phyloP scores from a whole-genome alignment of 2,329 filamentous ascomycete genomes.

The Anthostomella pinea region DNA sequence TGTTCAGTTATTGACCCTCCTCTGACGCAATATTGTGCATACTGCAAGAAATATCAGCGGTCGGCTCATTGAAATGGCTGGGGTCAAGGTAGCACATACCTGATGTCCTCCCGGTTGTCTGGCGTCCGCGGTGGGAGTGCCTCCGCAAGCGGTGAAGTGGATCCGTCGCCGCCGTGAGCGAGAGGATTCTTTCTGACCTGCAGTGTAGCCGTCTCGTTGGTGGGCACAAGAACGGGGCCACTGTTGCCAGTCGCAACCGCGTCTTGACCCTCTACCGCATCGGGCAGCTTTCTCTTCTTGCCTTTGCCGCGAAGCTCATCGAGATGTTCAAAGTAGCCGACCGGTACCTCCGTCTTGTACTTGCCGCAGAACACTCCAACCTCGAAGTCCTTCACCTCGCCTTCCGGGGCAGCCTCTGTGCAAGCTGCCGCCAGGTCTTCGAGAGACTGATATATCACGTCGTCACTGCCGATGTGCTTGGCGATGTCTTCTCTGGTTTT shows the following conservation, averaged over 20 bases:
- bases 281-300: constrained; percentile 56
- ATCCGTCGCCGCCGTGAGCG: constrained; percentile 1
- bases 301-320: constrained; percentile 70
- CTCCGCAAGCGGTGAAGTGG: neutral
- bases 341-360: constrained; percentile 77
- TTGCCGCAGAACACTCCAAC: constrained; percentile 88
- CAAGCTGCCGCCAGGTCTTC: constrained; percentile 79
- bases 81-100: constrained; percentile 1
- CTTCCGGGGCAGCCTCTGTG: constrained; percentile 55
- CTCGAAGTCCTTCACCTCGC: constrained; percentile 67
- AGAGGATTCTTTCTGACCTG: constrained; percentile 4
- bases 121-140: constrained; percentile 6
- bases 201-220: constrained; percentile 1
- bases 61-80: neutral
- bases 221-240: constrained; percentile 2
- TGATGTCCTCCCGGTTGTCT: constrained; percentile 18
- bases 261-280: constrained; percentile 7
- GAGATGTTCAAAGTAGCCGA: constrained; percentile 79
- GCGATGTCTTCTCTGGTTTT: constrained; percentile 44
- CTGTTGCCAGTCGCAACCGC: constrained; percentile 2
- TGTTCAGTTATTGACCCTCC: constrained; percentile 6
- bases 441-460: constrained; percentile 74
- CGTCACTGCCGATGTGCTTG: constrained; percentile 62
- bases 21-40: constrained; percentile 19
- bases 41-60: constrained; percentile 3